Percentiles rank a stretch among this genome's conserved stretches.
These are phyloP conservation scores for Leccinum rimulosum DNA, from an alignment of 768 basidiomycete genomes.

Conservation along the genomic window DNA sequence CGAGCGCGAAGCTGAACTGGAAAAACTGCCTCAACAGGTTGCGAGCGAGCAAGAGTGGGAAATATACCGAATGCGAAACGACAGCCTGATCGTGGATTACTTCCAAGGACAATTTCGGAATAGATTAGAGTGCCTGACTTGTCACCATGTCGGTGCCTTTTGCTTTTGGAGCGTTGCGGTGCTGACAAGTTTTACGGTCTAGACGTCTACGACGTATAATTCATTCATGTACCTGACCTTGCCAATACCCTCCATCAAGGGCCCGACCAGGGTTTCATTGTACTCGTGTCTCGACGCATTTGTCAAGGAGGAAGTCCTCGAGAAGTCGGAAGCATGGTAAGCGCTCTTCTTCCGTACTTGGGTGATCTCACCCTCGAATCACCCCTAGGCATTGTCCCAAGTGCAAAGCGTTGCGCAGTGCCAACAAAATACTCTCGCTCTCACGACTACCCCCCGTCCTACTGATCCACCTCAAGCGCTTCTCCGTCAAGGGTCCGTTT, in stretches of 20 bases:
- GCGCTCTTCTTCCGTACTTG: constrained; percentile 16
- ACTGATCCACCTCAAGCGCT: constrained; percentile 89
- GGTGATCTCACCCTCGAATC: constrained; percentile 1
- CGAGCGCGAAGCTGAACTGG: constrained; percentile 84
- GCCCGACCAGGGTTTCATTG: constrained; percentile 60
- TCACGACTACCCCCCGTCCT: constrained; percentile 92
- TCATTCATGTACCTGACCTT: constrained; percentile 93
- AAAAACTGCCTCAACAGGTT: constrained; percentile 80
- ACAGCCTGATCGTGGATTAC: constrained; percentile 92
- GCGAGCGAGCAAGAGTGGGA: constrained; percentile 94
- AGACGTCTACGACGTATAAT: constrained; percentile 98
- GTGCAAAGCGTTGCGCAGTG: constrained; percentile 86
- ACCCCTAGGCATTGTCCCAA: constrained; percentile 85
- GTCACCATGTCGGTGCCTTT: constrained; percentile 60
- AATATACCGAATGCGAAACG: constrained; percentile 84
- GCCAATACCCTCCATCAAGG: constrained; percentile 72
- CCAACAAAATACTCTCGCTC: constrained; percentile 83
- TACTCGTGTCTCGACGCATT: constrained; percentile 86
- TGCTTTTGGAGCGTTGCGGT: constrained; percentile 3
- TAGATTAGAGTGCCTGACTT: constrained; percentile 85
- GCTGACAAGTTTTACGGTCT: constrained; percentile 11
- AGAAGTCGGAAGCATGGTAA: constrained; percentile 93
- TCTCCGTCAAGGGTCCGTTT: constrained; percentile 87
- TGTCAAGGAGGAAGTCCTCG: constrained; percentile 86
- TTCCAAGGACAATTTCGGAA: constrained; percentile 98